Conservation (phyloP, 768 basidiomycete species). For the Suillus subluteus region DNA sequence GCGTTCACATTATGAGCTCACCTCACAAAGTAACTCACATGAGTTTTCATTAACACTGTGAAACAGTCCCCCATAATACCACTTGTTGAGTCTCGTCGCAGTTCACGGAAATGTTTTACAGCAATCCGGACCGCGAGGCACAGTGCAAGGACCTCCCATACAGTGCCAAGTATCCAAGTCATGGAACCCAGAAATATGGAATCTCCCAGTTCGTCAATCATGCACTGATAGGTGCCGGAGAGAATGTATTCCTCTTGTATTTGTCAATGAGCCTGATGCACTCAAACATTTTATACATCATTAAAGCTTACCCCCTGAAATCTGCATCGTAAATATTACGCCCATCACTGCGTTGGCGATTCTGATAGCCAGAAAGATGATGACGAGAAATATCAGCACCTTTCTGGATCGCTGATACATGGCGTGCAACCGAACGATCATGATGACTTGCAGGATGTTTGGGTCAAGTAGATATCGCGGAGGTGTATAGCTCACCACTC, state of each 20-base stretch:
- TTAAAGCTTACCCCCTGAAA: neutral
- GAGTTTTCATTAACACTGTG: neutral
- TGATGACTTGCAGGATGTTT: neutral
- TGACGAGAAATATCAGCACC: neutral
- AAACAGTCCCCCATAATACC: neutral
- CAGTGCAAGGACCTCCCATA: neutral
- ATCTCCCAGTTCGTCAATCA: neutral
- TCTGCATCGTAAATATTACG: neutral
- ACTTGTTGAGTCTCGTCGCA: neutral
- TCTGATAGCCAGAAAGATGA: neutral
- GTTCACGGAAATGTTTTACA: neutral
- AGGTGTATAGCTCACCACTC: neutral
- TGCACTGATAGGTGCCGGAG: neutral
- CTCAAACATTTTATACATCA: neutral
- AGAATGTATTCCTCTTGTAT: neutral
- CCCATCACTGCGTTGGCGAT: neutral
- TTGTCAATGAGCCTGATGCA: neutral
- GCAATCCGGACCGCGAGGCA: neutral
- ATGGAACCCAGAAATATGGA: neutral
- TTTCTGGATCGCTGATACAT: neutral
- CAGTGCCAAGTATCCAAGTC: neutral
- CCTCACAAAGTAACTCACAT: neutral
- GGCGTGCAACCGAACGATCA: neutral
- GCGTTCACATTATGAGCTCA: neutral
- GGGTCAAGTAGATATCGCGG: neutral